Base-by-base conservation (phyloP, 2,329 filamentous ascomycete genomes). In the Pseudonectria buxi region DNA sequence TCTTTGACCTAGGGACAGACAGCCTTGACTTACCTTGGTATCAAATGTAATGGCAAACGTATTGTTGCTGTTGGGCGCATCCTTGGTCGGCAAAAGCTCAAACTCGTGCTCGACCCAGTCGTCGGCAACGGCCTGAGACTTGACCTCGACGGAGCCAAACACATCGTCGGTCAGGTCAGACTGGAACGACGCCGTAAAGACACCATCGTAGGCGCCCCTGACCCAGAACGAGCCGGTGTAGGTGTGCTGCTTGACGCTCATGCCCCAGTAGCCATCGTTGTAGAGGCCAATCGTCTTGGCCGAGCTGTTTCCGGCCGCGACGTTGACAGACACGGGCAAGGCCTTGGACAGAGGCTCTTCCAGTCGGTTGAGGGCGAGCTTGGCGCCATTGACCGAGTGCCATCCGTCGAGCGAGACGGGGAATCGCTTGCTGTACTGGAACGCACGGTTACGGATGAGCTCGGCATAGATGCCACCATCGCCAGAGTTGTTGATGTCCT, bases 391-490 rank as follows among this genome's bases (percentile, higher is more conserved):
- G 32, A 72, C 43, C 2, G 67, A 43, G 12, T 54, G 56, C 68
- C 69, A 75, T 12, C 57, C 64, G n/a, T 59, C 57, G 3, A 76
- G 58, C 4, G 62, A 64, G 26, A 61, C 57, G 4, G 65, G 65
- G 40, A 57, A 68, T 12, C 50, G 46, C 14, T 61, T 57, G 40
- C 62, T 68, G 35, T 62, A 63, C 56, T 86, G 82, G 50, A 86
- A 85, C 10, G 80, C 82, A 32, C 80, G 72, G 57, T 86, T 86
- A 33, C 71, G 72, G 37, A 86, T 73, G 37, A 86, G 58, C 51
- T 86, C 81, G 32, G 77, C 81, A 53, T 86, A 86, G 43, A 86
- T 74, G 5, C 81, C 82, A 14, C 82, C 81, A 51, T 86, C 82
- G 3, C 81, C 81, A 2, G 76, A 80, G 55, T 83, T 76, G 56